Evolutionary conservation across 345 rosid species (phyloP), one percentile per base, ranked within the genome.

Genomic region (Citrus reticulata): DNA sequence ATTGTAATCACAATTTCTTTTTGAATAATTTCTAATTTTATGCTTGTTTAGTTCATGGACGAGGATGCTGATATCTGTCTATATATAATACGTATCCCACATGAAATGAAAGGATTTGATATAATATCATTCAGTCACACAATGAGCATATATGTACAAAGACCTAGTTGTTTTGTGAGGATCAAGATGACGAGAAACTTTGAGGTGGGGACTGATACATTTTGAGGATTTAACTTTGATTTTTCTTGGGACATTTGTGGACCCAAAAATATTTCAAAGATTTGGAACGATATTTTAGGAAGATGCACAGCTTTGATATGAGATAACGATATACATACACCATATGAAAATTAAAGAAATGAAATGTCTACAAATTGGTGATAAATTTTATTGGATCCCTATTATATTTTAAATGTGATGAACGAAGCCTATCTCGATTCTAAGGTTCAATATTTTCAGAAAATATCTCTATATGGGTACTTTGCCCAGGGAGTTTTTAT

Each of bases 231-330:
- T 73, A 73, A 32, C 40, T 72, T 5, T 55, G 20, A 27, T 61
- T 58, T 57, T 57, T 40, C 40, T 72, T 61, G n/a, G 54, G 79
- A 70, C 81, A 73, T 13, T 39, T 3, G 73, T 80, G 85, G 87
- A 78, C 78, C 84, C 83, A 34, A 75, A 75, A 34, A 74, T 54
- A 46, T 65, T 69, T 77, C 60, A 73, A 27, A 74, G 81, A 82
- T 82, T 82, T 82, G 84, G 84, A 78, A 62, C 81, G 81, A 58
- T 74, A 74, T 78, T 78, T 82, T 69, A 78, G 30, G 79, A 82
- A 74, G 81, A 78, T 82, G 79, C 73, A 62, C 34, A 57, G 49
- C 49, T 49, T 75, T 49, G 71, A n/a, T 40, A 30, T 46, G 9
- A 67, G 78, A 81, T 34, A 27, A 68, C 22, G 10, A 4, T 14